Percentiles rank a stretch among this genome's conserved stretches.
phyloP scores from a whole-genome alignment of 805 yeast species.

The Candida nemodendra region DNA sequence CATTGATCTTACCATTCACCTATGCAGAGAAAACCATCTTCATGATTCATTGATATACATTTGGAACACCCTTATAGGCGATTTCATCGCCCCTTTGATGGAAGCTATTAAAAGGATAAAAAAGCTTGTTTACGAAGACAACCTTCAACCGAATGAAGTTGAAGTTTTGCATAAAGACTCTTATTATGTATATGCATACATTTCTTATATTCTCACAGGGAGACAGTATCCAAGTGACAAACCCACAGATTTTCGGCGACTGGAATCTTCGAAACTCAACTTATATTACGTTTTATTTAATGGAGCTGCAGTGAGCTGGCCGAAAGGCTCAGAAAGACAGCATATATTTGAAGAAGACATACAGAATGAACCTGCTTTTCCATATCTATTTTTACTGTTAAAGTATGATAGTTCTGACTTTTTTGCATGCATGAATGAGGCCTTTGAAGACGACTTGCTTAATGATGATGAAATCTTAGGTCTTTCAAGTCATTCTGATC shows the following conservation, averaged over 20 bases:
- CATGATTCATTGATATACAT: slow-evolving; percentile 66
- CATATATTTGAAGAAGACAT: slow-evolving; percentile 32
- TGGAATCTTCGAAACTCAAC: slow-evolving; percentile 45
- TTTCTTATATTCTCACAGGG: slow-evolving; percentile 71
- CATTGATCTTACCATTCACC: slow-evolving; percentile 67
- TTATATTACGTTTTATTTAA: slow-evolving; percentile 60
- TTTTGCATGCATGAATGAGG: slow-evolving; percentile 71
- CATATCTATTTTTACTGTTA: slow-evolving; percentile 63
- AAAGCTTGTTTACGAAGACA: slow-evolving; percentile 10
- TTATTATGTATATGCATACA: slow-evolving; percentile 51
- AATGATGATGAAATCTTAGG: slow-evolving; percentile 54
- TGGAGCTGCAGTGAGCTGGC: slow-evolving; percentile 51
- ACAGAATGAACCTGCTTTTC: slow-evolving; percentile 55
- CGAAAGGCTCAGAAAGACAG: slow-evolving; percentile 35
- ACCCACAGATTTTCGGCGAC: slow-evolving; percentile 35
- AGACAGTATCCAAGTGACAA: slow-evolving; percentile 76
- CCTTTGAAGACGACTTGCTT: slow-evolving; percentile 74
- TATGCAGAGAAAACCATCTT: slow-evolving; percentile 57
- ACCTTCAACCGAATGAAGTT: slow-evolving; percentile 10
- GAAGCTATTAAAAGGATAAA: slow-evolving; percentile 48
- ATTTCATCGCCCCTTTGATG: slow-evolving; percentile 67
- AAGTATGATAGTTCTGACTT: slow-evolving; percentile 54
- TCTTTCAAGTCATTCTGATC: slow-evolving; percentile 19
- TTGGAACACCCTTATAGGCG: slow-evolving; percentile 68
- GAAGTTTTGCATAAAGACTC: slow-evolving; percentile 16